phyloP scores from a whole-genome alignment of 2,329 filamentous ascomycete genomes.

The Pseudocercospora fuligena region DNA sequence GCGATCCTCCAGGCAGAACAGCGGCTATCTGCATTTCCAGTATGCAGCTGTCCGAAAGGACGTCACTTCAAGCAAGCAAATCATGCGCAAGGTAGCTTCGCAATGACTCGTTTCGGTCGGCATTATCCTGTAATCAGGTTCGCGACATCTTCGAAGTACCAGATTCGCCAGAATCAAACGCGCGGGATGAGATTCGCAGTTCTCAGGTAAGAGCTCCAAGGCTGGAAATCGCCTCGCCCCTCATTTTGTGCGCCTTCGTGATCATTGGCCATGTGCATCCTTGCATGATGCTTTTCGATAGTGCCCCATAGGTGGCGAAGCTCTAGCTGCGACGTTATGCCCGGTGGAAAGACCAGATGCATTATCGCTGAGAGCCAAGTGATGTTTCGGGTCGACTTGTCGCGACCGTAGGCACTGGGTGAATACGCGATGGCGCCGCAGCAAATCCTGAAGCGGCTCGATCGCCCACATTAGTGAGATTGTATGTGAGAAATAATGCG shows the following conservation, averaged over 20 bases:
- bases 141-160: conserved; percentile 4
- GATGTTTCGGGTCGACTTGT: conserved; percentile 19
- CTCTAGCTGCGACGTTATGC: conserved; percentile 26
- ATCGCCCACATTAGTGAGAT: conserved; percentile 24
- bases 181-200: conserved; percentile 24
- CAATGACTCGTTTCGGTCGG: conserved; percentile 14
- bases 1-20: conserved; percentile 23
- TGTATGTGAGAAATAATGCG: conserved; percentile 32
- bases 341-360: conserved; percentile 12
- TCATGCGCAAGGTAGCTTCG: conserved; percentile 13
- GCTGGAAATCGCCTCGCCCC: conserved; percentile 10
- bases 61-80: conserved; percentile 17
- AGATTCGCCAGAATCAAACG: conserved; percentile 8
- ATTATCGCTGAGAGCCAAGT: conserved; percentile 23
- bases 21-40: conserved; percentile 26
- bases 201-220: conserved; percentile 3
- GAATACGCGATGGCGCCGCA: conserved; percentile 14
- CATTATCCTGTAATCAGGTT: conserved; percentile 12
- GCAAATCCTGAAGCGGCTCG: conserved; percentile 17
- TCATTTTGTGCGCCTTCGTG: conserved; percentile 16
- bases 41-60: conserved; percentile 25
- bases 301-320: conserved; percentile 25
- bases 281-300: conserved; percentile 25
- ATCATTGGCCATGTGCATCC: conserved; percentile 26
- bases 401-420: conserved; percentile 15